A percentile compares a stretch with the other conserved stretches of the same genome.
These are phyloP conservation scores for Fusarium citri DNA, from an alignment of 2,329 filamentous ascomycete species.

Conservation along the genomic window DNA sequence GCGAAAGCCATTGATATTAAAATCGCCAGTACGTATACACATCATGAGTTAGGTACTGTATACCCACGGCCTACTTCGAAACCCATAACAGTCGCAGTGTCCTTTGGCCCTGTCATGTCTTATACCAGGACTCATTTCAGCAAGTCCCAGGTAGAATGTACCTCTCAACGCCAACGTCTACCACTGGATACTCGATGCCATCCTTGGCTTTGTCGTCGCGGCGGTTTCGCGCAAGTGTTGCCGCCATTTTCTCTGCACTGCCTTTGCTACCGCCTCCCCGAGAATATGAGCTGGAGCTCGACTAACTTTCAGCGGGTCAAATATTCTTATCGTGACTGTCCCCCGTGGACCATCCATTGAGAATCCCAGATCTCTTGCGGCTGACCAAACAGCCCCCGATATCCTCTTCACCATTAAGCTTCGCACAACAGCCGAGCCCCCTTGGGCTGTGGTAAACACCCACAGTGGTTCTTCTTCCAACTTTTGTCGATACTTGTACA, in stretches of 20 bases:
- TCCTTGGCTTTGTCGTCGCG: background rate
- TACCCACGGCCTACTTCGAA: too few species aligned
- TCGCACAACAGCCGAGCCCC: slow-evolving; percentile 44
- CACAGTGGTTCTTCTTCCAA: slow-evolving; percentile 48
- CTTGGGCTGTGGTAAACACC: slow-evolving; percentile 43
- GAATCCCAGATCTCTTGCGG: slow-evolving; percentile 46
- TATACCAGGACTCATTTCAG: background rate
- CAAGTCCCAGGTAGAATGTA: background rate
- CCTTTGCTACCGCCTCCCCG: slow-evolving; percentile 38
- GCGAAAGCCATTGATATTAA: slow-evolving; percentile 1
- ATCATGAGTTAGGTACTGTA: background rate
- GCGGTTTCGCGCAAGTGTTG: slow-evolving; percentile 9
- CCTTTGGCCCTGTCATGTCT: background rate
- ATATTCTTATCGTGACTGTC: slow-evolving; percentile 34
- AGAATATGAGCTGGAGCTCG: slow-evolving; percentile 39
- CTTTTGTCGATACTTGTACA: slow-evolving; percentile 46
- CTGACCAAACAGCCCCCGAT: slow-evolving; percentile 44
- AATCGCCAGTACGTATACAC: background rate
- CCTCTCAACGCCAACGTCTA: background rate
- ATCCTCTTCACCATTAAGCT: slow-evolving; percentile 43
- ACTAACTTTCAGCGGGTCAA: slow-evolving; percentile 32
- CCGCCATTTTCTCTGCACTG: slow-evolving; percentile 34
- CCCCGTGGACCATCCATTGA: slow-evolving; percentile 29
- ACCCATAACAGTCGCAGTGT: background rate
- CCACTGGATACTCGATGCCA: background rate